Evolutionary conservation across 2,329 filamentous ascomycete genomes (phyloP).

Genomic region (Trichoderma atroviride): DNA sequence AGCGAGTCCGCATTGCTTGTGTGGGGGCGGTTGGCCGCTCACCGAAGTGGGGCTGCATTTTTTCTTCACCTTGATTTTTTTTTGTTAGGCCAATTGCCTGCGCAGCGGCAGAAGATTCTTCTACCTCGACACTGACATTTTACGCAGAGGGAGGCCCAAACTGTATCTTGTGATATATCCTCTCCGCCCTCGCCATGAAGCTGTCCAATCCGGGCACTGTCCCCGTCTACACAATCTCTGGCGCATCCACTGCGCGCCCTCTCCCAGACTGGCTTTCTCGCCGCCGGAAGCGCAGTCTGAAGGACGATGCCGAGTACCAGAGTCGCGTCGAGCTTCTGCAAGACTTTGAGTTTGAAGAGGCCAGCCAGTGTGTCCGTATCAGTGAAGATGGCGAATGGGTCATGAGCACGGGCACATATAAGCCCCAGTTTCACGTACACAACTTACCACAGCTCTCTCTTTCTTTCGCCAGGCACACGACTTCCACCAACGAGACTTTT

Average conservation of each 20-base stretch:
- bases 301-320: slow-evolving; percentile 89
- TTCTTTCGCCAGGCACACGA: slow-evolving; percentile 91
- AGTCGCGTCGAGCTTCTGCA: slow-evolving; percentile 93
- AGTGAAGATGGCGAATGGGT: slow-evolving; percentile 97
- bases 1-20: slow-evolving; percentile 25
- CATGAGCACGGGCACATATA: slow-evolving; percentile 85
- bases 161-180: neutral
- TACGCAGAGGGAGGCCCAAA: neutral
- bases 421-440: slow-evolving; percentile 80
- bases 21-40: slow-evolving; percentile 24
- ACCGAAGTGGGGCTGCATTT: slow-evolving; percentile 26
- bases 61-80: slow-evolving; percentile 31
- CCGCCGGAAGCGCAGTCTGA: slow-evolving; percentile 85
- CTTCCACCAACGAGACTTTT: slow-evolving; percentile 89
- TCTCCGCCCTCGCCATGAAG: slow-evolving; percentile 61
- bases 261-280: slow-evolving; percentile 95
- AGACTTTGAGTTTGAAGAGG: slow-evolving; percentile 97
- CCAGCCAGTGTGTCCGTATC: slow-evolving; percentile 84
- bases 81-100: neutral
- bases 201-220: slow-evolving; percentile 80
- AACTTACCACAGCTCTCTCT: slow-evolving; percentile 89
- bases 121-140: neutral
- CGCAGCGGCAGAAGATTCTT: slow-evolving; percentile 4
- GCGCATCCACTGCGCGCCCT: slow-evolving; percentile 81
- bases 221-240: slow-evolving; percentile 93